Percentiles rank a stretch among this genome's conserved stretches.
These are phyloP conservation scores for Exophiala phaeomuriformis DNA, from an alignment of 2,329 filamentous ascomycete genomes.

Conservation along the genomic window DNA sequence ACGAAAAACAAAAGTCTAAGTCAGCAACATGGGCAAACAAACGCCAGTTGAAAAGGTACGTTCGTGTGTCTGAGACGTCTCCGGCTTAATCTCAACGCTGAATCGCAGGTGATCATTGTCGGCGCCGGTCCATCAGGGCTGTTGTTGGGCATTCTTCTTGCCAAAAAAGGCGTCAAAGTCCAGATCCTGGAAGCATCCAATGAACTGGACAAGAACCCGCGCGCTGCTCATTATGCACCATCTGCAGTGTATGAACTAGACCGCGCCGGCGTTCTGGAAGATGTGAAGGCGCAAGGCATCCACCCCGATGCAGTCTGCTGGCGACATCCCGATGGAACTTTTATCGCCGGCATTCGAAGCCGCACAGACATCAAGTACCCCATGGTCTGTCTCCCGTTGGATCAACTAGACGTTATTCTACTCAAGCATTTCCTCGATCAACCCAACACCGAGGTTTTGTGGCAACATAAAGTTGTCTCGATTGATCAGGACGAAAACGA, in stretches of 20 bases:
- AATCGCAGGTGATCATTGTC: constrained; percentile 26
- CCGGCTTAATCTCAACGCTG: not conserved
- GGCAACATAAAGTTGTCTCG: constrained; percentile 38
- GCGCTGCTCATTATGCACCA: constrained; percentile 57
- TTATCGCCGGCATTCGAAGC: constrained; percentile 29
- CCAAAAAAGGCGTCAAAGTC: constrained; percentile 31
- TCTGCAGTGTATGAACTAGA: constrained; percentile 52
- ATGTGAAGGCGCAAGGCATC: constrained; percentile 41
- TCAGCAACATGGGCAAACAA: constrained; percentile 8
- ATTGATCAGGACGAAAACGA: constrained; percentile 21
- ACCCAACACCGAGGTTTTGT: constrained; percentile 35
- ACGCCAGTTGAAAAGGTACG: constrained; percentile 12
- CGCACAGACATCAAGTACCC: constrained; percentile 29
- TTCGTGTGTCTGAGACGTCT: not conserved
- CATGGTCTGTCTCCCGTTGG: constrained; percentile 41
- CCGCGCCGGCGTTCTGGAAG: constrained; percentile 53
- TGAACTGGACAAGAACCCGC: constrained; percentile 52
- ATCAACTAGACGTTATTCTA: constrained; percentile 39
- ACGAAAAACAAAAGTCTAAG: not conserved
- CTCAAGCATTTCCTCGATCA: constrained; percentile 34
- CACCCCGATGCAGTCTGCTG: constrained; percentile 32
- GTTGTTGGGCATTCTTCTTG: constrained; percentile 30
- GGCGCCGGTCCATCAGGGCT: constrained; percentile 33
- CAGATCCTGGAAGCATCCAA: constrained; percentile 46
- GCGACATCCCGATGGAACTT: constrained; percentile 36